Percentiles rank a stretch among this genome's conserved stretches.
Evolutionary conservation across 257 asterid species (phyloP).

Genomic region (Nicotiana sylvestris): DNA sequence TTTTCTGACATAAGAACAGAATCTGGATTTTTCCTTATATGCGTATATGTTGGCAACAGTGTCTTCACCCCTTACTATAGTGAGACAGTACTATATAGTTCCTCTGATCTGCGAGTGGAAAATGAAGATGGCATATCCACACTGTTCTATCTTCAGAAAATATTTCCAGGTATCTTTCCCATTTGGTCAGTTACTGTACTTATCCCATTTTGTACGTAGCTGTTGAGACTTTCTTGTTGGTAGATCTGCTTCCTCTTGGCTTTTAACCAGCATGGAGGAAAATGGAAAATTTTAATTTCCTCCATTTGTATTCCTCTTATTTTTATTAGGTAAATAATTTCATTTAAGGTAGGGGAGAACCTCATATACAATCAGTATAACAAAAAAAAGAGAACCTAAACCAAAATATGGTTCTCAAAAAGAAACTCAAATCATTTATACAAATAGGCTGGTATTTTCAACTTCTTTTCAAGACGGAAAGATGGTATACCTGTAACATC

Average conservation of each 20-base stretch:
- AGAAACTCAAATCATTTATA: no score
- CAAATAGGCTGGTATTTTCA: no score
- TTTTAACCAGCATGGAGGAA: not conserved
- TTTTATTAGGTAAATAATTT: not conserved
- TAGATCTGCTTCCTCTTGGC: not conserved
- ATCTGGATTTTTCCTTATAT: conserved; percentile 24
- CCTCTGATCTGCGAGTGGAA: conserved; percentile 78
- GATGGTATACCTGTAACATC: no score
- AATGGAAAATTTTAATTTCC: not conserved
- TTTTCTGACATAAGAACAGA: not conserved
- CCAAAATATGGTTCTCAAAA: no score
- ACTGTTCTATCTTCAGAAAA: conserved; percentile 92
- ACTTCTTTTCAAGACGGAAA: no score
- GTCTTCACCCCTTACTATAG: conserved; percentile 99
- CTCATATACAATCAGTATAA: no score
- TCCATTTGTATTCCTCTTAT: not conserved
- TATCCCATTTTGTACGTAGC: conserved; percentile 6
- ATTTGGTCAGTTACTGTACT: conserved; percentile 7
- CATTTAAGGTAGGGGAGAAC: no score
- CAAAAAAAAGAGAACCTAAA: no score
- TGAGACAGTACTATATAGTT: conserved; percentile 96
- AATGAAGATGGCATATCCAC: conserved; percentile 98
- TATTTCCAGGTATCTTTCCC: conserved; percentile 72
- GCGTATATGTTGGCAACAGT: conserved; percentile 39
- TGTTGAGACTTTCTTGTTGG: conserved; percentile 13